Evolutionary conservation across 1,139 yeast genomes (phyloP), one percentile per base, ranked within the genome.

Genomic region (Blastobotrys petasosporus): DNA sequence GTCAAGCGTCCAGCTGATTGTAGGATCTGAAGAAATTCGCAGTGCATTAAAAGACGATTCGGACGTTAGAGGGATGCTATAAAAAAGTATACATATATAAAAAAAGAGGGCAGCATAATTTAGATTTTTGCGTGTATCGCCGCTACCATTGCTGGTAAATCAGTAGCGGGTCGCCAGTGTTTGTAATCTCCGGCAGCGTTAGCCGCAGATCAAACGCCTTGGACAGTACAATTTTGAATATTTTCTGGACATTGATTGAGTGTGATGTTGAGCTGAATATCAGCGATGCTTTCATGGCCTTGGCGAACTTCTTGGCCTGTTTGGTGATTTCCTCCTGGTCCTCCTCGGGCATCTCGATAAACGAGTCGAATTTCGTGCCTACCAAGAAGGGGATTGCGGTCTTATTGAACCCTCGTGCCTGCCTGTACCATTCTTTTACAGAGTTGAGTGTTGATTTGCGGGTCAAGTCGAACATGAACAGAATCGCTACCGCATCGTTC

Each of bases 361-460:
- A 90, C 53, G 83, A 73, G 63, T 92, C 98, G 64, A 85, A 92
- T 63, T 92, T 92, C 1, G 99, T 92, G 4, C 99, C 99, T 1
- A 92, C 84, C 41, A 92, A 70, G 52, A 92, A 80, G 2, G 97
- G 97, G 44, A 92, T 85, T 17, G 98, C 97, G 0, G 92, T 83
- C 81, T 67, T 82, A 68, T 92, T 92, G 62, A 87, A 82, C 1
- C 95, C 95, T 47, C 95, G 71, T 1, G 94, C 95, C 63, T 87
- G 95, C 53, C 95, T 72, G 62, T 87, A 92, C 98, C 98, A 92
- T 59, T 90, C 96, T 62, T 87, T 86, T 45, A 92, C 76, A 12
- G 94, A 83, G 59, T 85, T 85, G 45, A 92, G 72, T 0, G 97
- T 87, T 13, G 90, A 79, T 56, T 85, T 86, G 42, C 97, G 74